Percentiles rank a stretch among this genome's conserved stretches.
Evolutionary conservation across 2,329 filamentous ascomycete species (phyloP).

Genomic region (Botrytis aclada): DNA sequence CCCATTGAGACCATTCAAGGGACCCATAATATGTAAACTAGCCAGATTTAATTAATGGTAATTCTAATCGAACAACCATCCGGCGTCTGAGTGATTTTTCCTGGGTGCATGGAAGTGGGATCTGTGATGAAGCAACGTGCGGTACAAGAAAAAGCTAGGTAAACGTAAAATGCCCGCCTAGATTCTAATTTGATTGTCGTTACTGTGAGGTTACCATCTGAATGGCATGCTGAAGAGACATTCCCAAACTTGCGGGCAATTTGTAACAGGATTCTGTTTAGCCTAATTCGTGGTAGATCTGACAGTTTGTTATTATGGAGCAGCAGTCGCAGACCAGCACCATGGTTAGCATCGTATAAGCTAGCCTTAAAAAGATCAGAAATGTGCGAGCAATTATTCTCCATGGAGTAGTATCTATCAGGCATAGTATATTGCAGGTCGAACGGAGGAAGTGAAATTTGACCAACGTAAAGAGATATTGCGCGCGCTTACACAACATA

Average conservation of each 20-base stretch:
- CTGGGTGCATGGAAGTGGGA: conserved; percentile 7
- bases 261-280: conserved; percentile 9
- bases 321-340: neutral
- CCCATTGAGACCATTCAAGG: conserved; percentile 11
- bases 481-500: conserved; percentile 18
- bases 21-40: neutral
- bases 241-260: conserved; percentile 18
- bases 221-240: conserved; percentile 16
- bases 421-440: neutral
- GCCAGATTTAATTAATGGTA: conserved; percentile 11
- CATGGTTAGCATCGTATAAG: neutral
- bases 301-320: neutral
- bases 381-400: neutral
- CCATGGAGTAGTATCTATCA: neutral
- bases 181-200: conserved; percentile 2
- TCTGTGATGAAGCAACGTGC: neutral
- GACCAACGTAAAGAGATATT: neutral
- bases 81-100: neutral
- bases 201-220: neutral
- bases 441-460: neutral
- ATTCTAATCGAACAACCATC: conserved; percentile 11
- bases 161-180: neutral
- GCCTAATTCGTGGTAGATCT: conserved; percentile 6
- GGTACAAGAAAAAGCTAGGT: neutral
- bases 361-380: neutral